Base-by-base conservation (phyloP, 257 asterid genomes). In the Jacaranda mimosifolia region DNA sequence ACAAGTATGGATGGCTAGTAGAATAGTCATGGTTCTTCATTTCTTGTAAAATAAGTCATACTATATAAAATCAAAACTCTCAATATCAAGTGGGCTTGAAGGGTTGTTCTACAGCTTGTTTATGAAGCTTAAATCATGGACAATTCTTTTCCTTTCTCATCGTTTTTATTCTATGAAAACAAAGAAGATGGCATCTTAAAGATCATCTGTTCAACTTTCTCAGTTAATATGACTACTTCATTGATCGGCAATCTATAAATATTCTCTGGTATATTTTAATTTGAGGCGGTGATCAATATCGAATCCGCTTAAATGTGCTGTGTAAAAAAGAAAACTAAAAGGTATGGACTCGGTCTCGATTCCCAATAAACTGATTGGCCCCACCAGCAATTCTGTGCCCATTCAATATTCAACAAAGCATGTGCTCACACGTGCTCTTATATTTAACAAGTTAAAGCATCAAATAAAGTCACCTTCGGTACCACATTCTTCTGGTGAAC, bases 361-460 rank as follows among this genome's bases (percentile, higher is more conserved):
- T 52, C 77, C 85, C 85, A 0, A 60, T 51, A 14, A 52, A 77
- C 70, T 52, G 52, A 69, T 38, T 3, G 83, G 71, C 53, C 83
- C 83, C 65, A 73, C 63, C 6, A 4, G 4, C 64, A 48, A 63
- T 67, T 56, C 71, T 49, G 62, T 80, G 83, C 70, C 88, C 83
- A 69, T 62, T 72, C 79, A 66, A 40, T 68, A 10, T 65, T 76
- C 72, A 82, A 80, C 85, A 80, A 46, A 68, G 75, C 89, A 85
- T 82, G 89, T 85, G 89, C 83, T 79, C 85, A 74, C 89, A 82
- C 89, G 89, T 85, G 83, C 83, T 66, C 57, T 62, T n/a, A 18
- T 17, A 76, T 46, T 21, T 56, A 62, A 18, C 32, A 26, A 58
- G 3, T 19, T 55, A 55, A 26, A 43, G 53, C 76, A 58, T 72